These are phyloP conservation scores for Ilex asprella DNA, from an alignment of 257 asterid species.

Conservation along the genomic window DNA sequence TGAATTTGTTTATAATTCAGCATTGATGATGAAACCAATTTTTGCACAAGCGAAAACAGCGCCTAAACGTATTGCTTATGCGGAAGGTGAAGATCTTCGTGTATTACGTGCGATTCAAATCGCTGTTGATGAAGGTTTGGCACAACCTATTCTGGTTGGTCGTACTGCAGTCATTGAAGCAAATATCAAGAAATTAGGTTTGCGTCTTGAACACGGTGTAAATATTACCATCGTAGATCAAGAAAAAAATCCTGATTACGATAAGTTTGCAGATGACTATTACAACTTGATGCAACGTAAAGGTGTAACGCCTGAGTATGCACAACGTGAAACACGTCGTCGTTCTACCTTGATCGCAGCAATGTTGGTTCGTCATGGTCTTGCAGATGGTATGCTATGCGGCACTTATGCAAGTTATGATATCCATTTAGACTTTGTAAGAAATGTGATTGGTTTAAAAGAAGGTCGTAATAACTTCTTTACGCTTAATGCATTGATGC, in stretches of 20 bases:
- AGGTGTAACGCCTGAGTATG: neutral
- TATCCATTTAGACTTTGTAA: neutral
- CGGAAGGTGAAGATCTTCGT: neutral
- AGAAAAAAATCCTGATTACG: neutral
- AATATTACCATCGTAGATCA: neutral
- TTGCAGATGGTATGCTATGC: neutral
- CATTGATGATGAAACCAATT: neutral
- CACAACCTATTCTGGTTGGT: neutral
- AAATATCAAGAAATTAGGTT: no score
- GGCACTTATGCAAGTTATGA: neutral
- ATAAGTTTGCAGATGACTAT: neutral
- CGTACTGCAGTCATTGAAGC: no score
- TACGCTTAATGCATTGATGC: no score
- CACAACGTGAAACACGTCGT: neutral
- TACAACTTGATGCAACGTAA: neutral
- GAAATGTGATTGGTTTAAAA: no score
- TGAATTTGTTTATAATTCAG: neutral
- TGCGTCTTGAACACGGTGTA: neutral
- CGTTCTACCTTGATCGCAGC: neutral
- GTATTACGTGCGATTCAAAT: neutral
- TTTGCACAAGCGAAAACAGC: neutral
- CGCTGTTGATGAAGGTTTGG: neutral
- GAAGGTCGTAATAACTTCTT: no score
- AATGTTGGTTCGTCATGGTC: neutral
- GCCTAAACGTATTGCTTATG: neutral